Conservation (phyloP, 192 early-diverging fungal species). For the Oehlia diaphana region DNA sequence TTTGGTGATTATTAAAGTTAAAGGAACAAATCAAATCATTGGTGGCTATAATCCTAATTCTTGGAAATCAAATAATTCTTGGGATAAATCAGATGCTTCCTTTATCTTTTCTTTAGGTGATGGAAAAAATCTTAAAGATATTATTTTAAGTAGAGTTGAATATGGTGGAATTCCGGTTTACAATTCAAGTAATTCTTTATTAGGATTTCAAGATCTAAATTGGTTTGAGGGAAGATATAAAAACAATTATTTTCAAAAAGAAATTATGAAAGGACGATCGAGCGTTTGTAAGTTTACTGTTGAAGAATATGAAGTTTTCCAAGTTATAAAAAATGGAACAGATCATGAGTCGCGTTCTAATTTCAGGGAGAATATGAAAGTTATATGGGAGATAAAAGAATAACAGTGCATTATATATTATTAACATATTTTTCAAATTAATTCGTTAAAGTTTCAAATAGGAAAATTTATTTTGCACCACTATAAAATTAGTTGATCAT, state of each 20-base stretch:
- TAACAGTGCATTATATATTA: too few species aligned
- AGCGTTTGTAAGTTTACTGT: background rate
- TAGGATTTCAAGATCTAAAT: background rate
- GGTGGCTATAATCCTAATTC: conserved; percentile 2
- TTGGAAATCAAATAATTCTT: background rate
- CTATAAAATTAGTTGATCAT: too few species aligned
- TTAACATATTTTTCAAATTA: too few species aligned
- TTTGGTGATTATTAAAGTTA: background rate
- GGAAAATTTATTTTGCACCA: too few species aligned
- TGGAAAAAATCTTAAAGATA: conserved; percentile 22
- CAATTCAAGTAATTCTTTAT: too few species aligned
- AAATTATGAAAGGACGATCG: background rate
- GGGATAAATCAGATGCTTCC: background rate
- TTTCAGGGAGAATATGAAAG: too few species aligned
- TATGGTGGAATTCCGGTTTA: conserved; percentile 10
- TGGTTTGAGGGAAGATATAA: background rate
- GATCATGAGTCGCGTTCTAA: too few species aligned
- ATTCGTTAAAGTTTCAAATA: too few species aligned
- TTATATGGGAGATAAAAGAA: too few species aligned
- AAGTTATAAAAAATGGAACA: background rate
- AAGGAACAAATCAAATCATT: background rate
- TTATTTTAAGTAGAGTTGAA: conserved; percentile 36
- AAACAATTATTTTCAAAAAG: background rate
- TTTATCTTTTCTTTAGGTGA: background rate
- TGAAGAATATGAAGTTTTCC: background rate